A percentile compares a stretch with the other conserved stretches of the same genome.
phyloP scores from a whole-genome alignment of 176 grass and related monocot species.

The Carex scoparia region DNA sequence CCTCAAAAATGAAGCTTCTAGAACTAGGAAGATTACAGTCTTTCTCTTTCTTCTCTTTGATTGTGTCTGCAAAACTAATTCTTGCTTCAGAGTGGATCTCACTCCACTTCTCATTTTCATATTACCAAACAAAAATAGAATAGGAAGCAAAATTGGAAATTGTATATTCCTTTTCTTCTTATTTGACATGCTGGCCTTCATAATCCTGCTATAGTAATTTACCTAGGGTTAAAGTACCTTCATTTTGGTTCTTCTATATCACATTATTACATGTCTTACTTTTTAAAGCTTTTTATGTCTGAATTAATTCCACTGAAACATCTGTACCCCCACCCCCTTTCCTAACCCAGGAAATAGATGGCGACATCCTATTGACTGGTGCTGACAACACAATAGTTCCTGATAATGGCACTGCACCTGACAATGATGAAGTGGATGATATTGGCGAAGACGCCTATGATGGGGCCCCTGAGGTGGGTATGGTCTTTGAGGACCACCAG shows the following conservation, averaged over 20 bases:
- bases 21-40: not conserved
- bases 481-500: slow-evolving; percentile 76
- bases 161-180: not conserved
- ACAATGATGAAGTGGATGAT: slow-evolving; percentile 42
- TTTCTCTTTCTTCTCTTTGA: not conserved
- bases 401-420: slow-evolving; percentile 32
- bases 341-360: slow-evolving; percentile 24
- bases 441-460: slow-evolving; percentile 25
- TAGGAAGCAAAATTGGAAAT: not conserved
- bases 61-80: not conserved
- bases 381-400: not conserved
- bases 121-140: not conserved
- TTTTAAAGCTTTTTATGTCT: not conserved
- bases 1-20: not conserved
- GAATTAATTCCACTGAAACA: not conserved
- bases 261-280: not conserved
- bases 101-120: not conserved
- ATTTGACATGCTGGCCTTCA: not conserved
- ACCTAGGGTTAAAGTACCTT: not conserved
- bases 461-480: slow-evolving; percentile 76
- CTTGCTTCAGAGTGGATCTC: not conserved
- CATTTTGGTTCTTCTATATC: not conserved
- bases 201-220: slow-evolving; percentile 4
- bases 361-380: not conserved
- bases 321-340: not conserved